A percentile compares a stretch with the other conserved stretches of the same genome.
phyloP scores from a whole-genome alignment of 202 grass and related monocot genomes.

The Panicum hallii region DNA sequence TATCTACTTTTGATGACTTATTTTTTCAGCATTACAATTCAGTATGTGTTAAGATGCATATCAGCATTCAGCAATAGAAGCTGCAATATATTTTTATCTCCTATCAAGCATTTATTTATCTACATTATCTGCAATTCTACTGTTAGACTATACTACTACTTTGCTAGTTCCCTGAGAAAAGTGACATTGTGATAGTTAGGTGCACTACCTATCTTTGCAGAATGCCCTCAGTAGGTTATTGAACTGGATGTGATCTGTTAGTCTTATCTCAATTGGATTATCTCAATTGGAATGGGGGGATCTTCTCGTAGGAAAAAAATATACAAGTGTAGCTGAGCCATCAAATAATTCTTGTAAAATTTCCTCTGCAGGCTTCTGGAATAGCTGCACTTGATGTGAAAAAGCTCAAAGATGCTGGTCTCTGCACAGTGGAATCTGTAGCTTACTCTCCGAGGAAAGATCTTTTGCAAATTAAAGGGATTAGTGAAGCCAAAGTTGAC shows the following conservation, averaged over 20 bases:
- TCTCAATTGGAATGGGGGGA: constrained; percentile 12
- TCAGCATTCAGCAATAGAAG: too few species aligned
- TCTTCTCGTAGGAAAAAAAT: not conserved
- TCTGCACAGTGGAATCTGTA: constrained; percentile 91
- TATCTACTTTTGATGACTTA: not conserved
- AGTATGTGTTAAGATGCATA: not conserved
- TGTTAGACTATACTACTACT: not conserved
- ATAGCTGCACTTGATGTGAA: constrained; percentile 92
- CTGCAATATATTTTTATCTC: not conserved
- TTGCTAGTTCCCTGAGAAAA: not conserved
- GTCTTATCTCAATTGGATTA: constrained; percentile 10
- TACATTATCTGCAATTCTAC: constrained; percentile 10
- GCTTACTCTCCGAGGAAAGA: constrained; percentile 90
- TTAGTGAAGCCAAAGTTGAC: constrained; percentile 95
- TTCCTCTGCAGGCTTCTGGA: constrained; percentile 73
- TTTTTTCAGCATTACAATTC: not conserved
- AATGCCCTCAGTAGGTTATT: not conserved
- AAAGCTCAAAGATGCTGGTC: constrained; percentile 92
- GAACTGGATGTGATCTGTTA: constrained; percentile 1
- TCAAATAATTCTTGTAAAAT: constrained; percentile 25
- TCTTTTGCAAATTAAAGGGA: constrained; percentile 96
- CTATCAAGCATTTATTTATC: not conserved
- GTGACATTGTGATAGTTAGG: not conserved
- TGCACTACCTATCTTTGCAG: not conserved
- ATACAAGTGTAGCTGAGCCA: not conserved